A percentile compares a stretch with the other conserved stretches of the same genome.
Evolutionary conservation across 805 yeast species (phyloP).

Genomic region (Starmerella bacillaris): DNA sequence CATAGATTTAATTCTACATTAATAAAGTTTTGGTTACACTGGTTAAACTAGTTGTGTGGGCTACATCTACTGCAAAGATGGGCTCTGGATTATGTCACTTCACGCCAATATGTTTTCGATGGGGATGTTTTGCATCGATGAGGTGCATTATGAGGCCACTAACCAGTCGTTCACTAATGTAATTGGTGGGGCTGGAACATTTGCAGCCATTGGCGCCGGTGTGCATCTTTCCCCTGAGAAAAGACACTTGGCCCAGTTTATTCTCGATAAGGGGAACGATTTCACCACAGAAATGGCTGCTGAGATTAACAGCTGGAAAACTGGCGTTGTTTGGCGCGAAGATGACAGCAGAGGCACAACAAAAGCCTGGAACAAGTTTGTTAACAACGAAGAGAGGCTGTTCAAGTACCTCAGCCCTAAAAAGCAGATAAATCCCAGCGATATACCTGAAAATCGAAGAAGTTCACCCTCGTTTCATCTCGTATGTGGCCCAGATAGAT

Average conservation of each 20-base stretch:
- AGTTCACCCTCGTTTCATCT: conserved; percentile 40
- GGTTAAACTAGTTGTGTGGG: too few species aligned
- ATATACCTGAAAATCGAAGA: conserved; percentile 29
- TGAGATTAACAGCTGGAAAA: conserved; percentile 40
- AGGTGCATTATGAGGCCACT: conserved; percentile 38
- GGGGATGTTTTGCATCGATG: conserved; percentile 87
- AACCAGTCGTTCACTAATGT: conserved; percentile 29
- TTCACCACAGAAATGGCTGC: conserved; percentile 36
- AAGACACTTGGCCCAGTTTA: conserved; percentile 36
- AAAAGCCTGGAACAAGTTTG: conserved; percentile 64
- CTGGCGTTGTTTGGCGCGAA: conserved; percentile 40
- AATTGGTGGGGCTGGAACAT: conserved; percentile 84
- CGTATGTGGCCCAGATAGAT: conserved; percentile 54
- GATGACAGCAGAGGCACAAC: conserved; percentile 45
- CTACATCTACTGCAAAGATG: too few species aligned
- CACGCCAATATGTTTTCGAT: conserved; percentile 30
- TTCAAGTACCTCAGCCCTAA: conserved; percentile 50
- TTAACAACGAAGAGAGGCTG: conserved; percentile 37
- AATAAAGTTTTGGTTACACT: too few species aligned
- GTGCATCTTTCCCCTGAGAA: conserved; percentile 27
- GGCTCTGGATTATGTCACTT: too few species aligned
- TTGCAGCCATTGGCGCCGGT: conserved; percentile 57
- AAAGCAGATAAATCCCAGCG: conserved; percentile 38
- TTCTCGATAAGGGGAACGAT: conserved; percentile 66
- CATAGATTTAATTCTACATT: too few species aligned